Percentiles rank a stretch among this genome's conserved stretches.
Evolutionary conservation across 2,329 filamentous ascomycete genomes (phyloP).

Genomic region (Alternaria ventricosa): DNA sequence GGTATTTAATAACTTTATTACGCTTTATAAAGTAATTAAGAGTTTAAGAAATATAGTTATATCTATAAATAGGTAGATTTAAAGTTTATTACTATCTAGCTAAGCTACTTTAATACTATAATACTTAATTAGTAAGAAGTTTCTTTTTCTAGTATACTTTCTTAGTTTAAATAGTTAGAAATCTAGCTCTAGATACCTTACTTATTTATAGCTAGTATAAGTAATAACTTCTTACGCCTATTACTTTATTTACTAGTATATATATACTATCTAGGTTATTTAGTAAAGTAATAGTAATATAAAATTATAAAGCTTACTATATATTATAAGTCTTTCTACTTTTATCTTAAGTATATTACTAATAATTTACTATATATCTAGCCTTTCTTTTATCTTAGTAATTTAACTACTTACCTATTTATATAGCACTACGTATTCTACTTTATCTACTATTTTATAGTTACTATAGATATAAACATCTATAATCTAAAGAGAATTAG

Average conservation of each 20-base stretch:
- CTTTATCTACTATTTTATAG: slow-evolving; percentile 11
- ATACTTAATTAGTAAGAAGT: slow-evolving; percentile 8
- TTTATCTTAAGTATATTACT: slow-evolving; percentile 10
- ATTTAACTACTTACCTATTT: slow-evolving; percentile 7
- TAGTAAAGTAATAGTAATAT: slow-evolving; percentile 3
- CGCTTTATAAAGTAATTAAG: slow-evolving; percentile 11
- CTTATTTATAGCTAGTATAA: slow-evolving; percentile 8
- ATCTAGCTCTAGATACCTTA: slow-evolving; percentile 17
- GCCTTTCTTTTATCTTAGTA: slow-evolving; percentile 13
- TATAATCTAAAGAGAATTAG: slow-evolving; percentile 16
- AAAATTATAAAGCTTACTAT: slow-evolving; percentile 13
- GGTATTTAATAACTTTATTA: slow-evolving; percentile 16
- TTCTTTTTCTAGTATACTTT: not conserved
- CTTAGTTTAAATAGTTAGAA: slow-evolving; percentile 14
- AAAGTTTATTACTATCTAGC: not conserved
- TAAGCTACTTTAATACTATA: slow-evolving; percentile 4
- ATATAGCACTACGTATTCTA: slow-evolving; percentile 3
- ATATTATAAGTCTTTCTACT: slow-evolving; percentile 17
- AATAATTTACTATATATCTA: slow-evolving; percentile 16
- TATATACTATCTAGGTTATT: slow-evolving; percentile 14
- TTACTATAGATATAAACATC: slow-evolving; percentile 20
- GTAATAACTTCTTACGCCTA: slow-evolving; percentile 6
- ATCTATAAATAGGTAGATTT: slow-evolving; percentile 8
- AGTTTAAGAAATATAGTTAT: slow-evolving; percentile 2
- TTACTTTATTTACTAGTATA: slow-evolving; percentile 8